phyloP scores from a whole-genome alignment of 2,329 filamentous ascomycete genomes.

The Ophioceras dolichostomum region DNA sequence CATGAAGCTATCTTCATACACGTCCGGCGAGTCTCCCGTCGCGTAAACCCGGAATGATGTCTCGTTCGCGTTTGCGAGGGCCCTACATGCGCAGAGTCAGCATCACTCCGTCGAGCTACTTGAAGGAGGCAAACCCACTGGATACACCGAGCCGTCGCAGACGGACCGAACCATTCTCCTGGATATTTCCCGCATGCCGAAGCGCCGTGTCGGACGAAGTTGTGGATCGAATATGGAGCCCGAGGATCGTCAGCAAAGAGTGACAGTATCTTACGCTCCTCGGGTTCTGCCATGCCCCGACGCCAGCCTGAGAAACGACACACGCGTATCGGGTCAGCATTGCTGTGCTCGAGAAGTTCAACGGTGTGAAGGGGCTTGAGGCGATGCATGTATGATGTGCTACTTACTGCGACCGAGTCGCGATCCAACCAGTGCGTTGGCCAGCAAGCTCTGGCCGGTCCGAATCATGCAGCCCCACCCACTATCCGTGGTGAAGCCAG shows the following conservation, averaged over 20 bases:
- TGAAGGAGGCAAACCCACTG: conserved; percentile 48
- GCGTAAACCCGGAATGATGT: conserved; percentile 69
- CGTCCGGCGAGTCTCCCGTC: conserved; percentile 79
- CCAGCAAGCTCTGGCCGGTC: conserved; percentile 84
- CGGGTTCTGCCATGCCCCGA: conserved; percentile 38
- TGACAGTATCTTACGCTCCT: conserved; percentile 61
- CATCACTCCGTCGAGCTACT: too few species aligned
- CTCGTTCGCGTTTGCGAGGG: conserved; percentile 56
- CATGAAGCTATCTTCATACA: conserved; percentile 84
- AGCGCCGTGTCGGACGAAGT: conserved; percentile 82
- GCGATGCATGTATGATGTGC: too few species aligned
- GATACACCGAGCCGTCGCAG: conserved; percentile 86
- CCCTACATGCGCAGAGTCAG: too few species aligned
- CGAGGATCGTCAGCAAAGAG: conserved; percentile 78
- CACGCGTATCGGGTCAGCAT: too few species aligned
- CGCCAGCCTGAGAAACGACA: conserved; percentile 52
- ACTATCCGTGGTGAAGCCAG: conserved; percentile 80
- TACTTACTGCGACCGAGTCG: conserved; percentile 66
- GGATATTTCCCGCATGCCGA: conserved; percentile 84
- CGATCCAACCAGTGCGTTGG: conserved; percentile 67
- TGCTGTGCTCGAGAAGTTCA: too few species aligned
- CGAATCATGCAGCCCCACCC: conserved; percentile 99
- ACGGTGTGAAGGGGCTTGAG: too few species aligned
- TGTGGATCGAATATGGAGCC: conserved; percentile 89
- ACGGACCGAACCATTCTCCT: conserved; percentile 98